Evolutionary conservation across 2,329 filamentous ascomycete species (phyloP).

Genomic region (Pseudogymnoascus pannorum): DNA sequence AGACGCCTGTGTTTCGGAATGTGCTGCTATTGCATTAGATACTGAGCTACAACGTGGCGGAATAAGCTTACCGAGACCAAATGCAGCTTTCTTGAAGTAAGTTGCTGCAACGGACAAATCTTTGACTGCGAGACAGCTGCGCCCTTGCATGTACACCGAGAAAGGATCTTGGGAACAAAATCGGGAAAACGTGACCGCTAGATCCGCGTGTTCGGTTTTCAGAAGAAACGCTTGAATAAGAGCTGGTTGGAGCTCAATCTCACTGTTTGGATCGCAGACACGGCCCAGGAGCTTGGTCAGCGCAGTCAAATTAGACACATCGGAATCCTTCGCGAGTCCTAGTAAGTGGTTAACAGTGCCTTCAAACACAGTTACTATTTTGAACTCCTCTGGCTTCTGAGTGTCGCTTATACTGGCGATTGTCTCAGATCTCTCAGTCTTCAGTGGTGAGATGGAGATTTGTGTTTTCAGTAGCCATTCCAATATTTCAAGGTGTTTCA

Average conservation of each 20-base stretch:
- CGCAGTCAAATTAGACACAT: constrained; percentile 47
- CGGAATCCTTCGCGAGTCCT: constrained; percentile 45
- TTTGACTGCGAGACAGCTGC: constrained; percentile 65
- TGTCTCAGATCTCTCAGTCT: constrained; percentile 31
- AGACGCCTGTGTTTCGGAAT: constrained; percentile 19
- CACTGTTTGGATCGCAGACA: constrained; percentile 56
- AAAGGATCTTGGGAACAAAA: constrained; percentile 53
- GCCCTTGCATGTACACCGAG: constrained; percentile 76
- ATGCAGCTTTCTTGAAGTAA: constrained; percentile 75
- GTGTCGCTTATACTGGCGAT: constrained; percentile 23
- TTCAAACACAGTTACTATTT: constrained; percentile 51
- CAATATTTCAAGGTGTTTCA: constrained; percentile 68
- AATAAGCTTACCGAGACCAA: constrained; percentile 65
- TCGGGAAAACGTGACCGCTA: constrained; percentile 49
- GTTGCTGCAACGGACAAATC: constrained; percentile 66
- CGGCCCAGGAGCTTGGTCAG: constrained; percentile 62
- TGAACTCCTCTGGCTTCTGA: constrained; percentile 41
- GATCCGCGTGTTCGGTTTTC: constrained; percentile 50
- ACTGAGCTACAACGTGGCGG: too few relatives aligned
- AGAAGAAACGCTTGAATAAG: constrained; percentile 57
- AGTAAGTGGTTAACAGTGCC: constrained; percentile 56
- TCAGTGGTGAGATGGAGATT: constrained; percentile 43
- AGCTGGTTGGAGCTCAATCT: constrained; percentile 55
- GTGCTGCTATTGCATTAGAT: constrained; percentile 20
- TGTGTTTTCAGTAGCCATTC: constrained; percentile 59